Percentiles rank a stretch among this genome's conserved stretches.
phyloP scores from a whole-genome alignment of 106 monocot genomes.

The Dioscorea alata region DNA sequence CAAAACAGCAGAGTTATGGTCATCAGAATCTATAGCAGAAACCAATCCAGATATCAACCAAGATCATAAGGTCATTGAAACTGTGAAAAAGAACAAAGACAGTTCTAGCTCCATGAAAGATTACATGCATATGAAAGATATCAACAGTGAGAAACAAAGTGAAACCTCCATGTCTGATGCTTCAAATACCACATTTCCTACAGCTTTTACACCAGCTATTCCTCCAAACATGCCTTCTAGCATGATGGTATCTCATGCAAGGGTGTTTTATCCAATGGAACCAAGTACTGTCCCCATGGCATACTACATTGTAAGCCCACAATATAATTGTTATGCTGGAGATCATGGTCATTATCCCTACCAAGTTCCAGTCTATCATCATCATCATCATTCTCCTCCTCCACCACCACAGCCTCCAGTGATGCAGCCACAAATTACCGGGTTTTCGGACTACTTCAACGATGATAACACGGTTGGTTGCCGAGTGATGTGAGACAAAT shows the following conservation, averaged over 20 bases:
- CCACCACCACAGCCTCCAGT: background rate
- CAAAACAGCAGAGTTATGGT: slow-evolving; percentile 51
- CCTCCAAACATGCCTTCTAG: slow-evolving; percentile 8
- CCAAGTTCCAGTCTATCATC: slow-evolving; percentile 6
- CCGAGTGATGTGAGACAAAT: slow-evolving; percentile 47
- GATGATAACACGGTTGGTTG: slow-evolving; percentile 85
- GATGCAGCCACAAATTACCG: slow-evolving; percentile 14
- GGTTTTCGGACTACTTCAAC: slow-evolving; percentile 67
- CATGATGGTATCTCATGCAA: slow-evolving; percentile 5
- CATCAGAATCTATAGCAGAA: background rate
- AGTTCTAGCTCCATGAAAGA: background rate
- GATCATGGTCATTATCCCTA: slow-evolving; percentile 19
- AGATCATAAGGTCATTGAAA: background rate
- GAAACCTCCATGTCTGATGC: background rate
- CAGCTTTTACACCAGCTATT: slow-evolving; percentile 6
- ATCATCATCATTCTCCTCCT: no score
- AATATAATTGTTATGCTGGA: slow-evolving; percentile 20
- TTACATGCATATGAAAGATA: no score
- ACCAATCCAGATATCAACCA: background rate
- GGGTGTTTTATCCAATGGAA: slow-evolving; percentile 30
- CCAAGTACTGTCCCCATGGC: slow-evolving; percentile 20
- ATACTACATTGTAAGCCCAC: slow-evolving; percentile 19
- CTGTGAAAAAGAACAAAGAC: background rate
- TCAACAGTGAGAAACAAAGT: background rate
- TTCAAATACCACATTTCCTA: slow-evolving; percentile 1